Conservation (phyloP, 2,329 filamentous ascomycete genomes). For the Nemania abortiva region DNA sequence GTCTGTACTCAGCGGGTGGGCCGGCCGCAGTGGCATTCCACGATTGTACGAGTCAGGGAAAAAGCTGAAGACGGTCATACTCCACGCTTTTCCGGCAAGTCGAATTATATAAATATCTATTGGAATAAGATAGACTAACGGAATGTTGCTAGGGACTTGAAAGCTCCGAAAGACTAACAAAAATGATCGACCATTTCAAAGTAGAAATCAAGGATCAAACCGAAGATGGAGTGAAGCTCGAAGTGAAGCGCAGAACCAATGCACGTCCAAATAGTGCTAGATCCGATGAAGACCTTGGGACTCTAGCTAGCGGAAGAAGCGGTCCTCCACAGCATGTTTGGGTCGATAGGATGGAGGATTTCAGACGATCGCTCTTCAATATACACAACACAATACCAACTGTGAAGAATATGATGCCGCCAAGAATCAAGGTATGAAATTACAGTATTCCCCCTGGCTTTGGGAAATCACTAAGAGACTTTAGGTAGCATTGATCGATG, state of each 20-base stretch:
- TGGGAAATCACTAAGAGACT: not conserved
- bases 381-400: not conserved
- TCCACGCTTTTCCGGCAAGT: no score
- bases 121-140: no score
- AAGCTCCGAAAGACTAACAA: not conserved
- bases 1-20: not conserved
- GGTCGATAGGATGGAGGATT: not conserved
- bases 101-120: no score
- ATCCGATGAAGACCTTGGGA: no score
- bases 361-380: not conserved
- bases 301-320: no score
- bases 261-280: no score
- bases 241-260: no score
- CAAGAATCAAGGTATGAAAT: no score
- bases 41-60: not conserved
- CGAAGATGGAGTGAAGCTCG: not conserved
- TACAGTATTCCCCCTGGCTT: not conserved
- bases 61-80: no score
- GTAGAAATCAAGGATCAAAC: not conserved
- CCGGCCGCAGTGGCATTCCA: not conserved
- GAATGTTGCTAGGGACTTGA: not conserved
- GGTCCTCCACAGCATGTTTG: not conserved
- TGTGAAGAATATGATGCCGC: no score
- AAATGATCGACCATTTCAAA: not conserved
- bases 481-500: constrained; percentile 4